Base-by-base conservation (phyloP, 225 moss, liverwort and hornwort species). In the Bryoerythrophyllum caledonicum region DNA sequence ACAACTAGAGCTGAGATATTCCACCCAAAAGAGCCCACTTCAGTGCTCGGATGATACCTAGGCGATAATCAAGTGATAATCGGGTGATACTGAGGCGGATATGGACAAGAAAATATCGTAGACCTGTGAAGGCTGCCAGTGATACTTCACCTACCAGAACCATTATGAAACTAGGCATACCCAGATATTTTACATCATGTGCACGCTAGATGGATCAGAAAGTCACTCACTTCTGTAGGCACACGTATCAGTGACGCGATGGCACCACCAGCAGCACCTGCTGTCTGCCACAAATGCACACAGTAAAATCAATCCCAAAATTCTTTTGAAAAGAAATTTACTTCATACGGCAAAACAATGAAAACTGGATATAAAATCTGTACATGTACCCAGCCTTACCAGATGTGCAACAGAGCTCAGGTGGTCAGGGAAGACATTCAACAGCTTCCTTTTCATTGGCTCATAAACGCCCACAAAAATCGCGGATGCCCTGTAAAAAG, bases 401-500 rank as follows among this genome's bases (percentile, higher is more conserved):
- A 99, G 83, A 79, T 99, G 97, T 38, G 97, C 97, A 72, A 95
- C 72, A 72, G 93, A 90, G 79, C 93, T 93, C 44, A 99, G 88
- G 67, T 99, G 90, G 74, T 95, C 97, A 35, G 94, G 97, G 21
- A 99, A 79, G 37, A 89, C 81, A 61, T 57, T 81, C 71, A 99
- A 74, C 48, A 99, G 63, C 80, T 95, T 99, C 70, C 88, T 87
- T 86, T 99, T 99, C 78, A 90, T 60, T 17, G 95, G 97, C 84
- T 99, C 95, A 78, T 99, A 95, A 19, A 99, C 93, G 48, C 97
- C 97, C 38, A 99, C 90, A 76, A 99, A 99, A 40, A 95, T 83
- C 38, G 97, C 97, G 17, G 97, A 99, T 68, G 97, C 97, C 78
- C 95, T 95, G 80, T 60, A 68, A 8, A 34, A 81, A 38, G 38